Conservation (phyloP, 768 basidiomycete genomes). For the Termitomyces sp. region DNA sequence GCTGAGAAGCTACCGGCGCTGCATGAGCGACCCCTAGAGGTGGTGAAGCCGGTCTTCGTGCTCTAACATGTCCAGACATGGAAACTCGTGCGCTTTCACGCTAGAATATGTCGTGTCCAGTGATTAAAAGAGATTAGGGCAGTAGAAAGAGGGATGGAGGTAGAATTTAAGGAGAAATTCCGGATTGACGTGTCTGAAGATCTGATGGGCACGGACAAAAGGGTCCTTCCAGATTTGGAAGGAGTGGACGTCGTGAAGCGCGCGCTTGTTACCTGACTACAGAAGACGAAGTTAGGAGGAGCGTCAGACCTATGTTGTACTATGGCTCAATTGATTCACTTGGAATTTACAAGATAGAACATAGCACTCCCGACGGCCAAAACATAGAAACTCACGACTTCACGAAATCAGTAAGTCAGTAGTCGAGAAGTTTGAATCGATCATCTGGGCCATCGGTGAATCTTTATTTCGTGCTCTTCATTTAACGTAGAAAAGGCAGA, state of each 20-base stretch:
- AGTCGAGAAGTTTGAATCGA: too few relatives aligned
- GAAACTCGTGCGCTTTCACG: slow-evolving; percentile 9
- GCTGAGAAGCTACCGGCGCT: slow-evolving; percentile 36
- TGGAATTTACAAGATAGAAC: too few relatives aligned
- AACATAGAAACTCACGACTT: too few relatives aligned
- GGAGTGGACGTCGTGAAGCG: not conserved
- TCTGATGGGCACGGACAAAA: slow-evolving; percentile 11
- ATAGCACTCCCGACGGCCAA: too few relatives aligned
- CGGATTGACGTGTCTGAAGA: slow-evolving; percentile 17
- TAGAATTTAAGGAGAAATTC: slow-evolving; percentile 6
- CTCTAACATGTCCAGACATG: slow-evolving; percentile 56
- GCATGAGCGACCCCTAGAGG: slow-evolving; percentile 42
- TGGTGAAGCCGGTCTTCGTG: slow-evolving; percentile 66
- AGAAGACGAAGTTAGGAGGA: too few relatives aligned
- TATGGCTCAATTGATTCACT: too few relatives aligned
- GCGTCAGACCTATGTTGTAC: too few relatives aligned
- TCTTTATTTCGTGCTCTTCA: too few relatives aligned
- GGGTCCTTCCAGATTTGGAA: not conserved
- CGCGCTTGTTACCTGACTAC: too few relatives aligned
- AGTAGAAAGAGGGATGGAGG: slow-evolving; percentile 2
- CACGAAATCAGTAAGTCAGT: too few relatives aligned
- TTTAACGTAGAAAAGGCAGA: too few relatives aligned
- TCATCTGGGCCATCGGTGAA: too few relatives aligned
- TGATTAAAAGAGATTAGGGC: slow-evolving; percentile 2
- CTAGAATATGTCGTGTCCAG: slow-evolving; percentile 6